phyloP scores from a whole-genome alignment of 2,329 filamentous ascomycete genomes.

The Thelonectria blattea region DNA sequence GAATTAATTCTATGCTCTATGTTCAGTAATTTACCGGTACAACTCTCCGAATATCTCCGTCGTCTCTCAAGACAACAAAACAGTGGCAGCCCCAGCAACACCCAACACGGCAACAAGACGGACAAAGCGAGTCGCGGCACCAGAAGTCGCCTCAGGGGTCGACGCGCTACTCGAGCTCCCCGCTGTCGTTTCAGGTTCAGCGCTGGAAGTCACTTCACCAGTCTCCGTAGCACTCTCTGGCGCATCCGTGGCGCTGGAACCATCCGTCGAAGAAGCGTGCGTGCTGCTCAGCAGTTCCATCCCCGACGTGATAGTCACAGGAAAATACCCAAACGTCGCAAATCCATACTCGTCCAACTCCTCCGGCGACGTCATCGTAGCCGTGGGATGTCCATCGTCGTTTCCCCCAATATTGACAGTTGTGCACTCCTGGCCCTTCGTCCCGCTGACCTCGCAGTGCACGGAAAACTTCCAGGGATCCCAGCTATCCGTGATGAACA shows the following conservation, averaged over 20 bases:
- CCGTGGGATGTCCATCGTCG: slow-evolving; percentile 6
- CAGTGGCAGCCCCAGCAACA: slow-evolving; percentile 4
- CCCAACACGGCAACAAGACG: neutral
- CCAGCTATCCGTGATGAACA: neutral
- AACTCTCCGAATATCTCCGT: too few relatives aligned
- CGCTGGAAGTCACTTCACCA: neutral
- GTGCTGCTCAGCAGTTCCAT: slow-evolving; percentile 8
- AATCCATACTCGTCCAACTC: neutral
- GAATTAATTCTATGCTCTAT: too few relatives aligned
- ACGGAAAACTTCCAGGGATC: slow-evolving; percentile 10
- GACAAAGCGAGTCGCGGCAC: neutral
- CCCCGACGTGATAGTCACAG: slow-evolving; percentile 19
- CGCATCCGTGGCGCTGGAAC: neutral
- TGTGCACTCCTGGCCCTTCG: slow-evolving; percentile 2
- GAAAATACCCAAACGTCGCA: neutral
- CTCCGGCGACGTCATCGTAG: neutral
- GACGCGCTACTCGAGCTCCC: slow-evolving; percentile 1
- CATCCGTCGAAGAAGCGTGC: neutral
- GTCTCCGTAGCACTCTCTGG: neutral
- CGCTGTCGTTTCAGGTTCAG: neutral
- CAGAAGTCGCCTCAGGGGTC: slow-evolving; percentile 4
- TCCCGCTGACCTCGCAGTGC: slow-evolving; percentile 16
- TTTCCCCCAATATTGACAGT: slow-evolving; percentile 16
- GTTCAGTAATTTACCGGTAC: too few relatives aligned
- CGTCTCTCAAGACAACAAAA: neutral